phyloP scores from a whole-genome alignment of 495 filamentous ascomycete genomes.

The Parathielavia appendiculata region DNA sequence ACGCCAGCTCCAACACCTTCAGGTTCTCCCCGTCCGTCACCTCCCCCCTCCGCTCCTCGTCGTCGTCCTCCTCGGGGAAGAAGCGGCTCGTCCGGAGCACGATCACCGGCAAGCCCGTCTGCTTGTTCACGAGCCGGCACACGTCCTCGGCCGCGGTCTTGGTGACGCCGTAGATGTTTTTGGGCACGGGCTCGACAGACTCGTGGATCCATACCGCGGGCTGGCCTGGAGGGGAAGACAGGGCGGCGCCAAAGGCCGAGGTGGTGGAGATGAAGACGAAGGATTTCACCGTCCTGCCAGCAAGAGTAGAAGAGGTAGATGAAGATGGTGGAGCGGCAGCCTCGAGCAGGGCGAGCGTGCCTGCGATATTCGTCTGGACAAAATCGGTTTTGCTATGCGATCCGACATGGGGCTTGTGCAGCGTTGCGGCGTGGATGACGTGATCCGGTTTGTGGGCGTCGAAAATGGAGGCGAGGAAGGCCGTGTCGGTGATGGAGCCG shows the following conservation, averaged over 20 bases:
- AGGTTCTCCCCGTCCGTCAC: slow-evolving; percentile 24
- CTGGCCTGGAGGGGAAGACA: slow-evolving; percentile 12
- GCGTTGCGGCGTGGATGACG: slow-evolving; percentile 32
- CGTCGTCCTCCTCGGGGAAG: slow-evolving; percentile 33
- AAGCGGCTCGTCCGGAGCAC: slow-evolving; percentile 30
- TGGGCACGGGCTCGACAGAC: slow-evolving; percentile 18
- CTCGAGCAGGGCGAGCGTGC: slow-evolving; percentile 26
- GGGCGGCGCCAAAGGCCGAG: slow-evolving; percentile 28
- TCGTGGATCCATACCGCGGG: slow-evolving; percentile 31
- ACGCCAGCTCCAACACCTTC: slow-evolving; percentile 32
- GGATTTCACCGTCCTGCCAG: slow-evolving; percentile 7
- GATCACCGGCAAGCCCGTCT: slow-evolving; percentile 15
- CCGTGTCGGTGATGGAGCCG: slow-evolving; percentile 22
- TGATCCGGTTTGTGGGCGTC: slow-evolving; percentile 14
- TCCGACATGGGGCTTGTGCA: slow-evolving; percentile 32
- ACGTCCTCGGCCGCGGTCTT: slow-evolving; percentile 30
- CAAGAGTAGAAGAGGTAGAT: background rate
- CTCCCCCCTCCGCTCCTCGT: slow-evolving; percentile 19
- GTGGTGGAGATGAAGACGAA: slow-evolving; percentile 33
- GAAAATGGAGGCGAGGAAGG: slow-evolving; percentile 21
- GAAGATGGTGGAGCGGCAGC: background rate
- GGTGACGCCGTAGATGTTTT: slow-evolving; percentile 33
- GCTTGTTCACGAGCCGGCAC: slow-evolving; percentile 19
- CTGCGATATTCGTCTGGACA: slow-evolving; percentile 26
- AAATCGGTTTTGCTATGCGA: slow-evolving; percentile 29